phyloP scores from a whole-genome alignment of 257 asterid genomes.

The Leonotis leonurus region DNA sequence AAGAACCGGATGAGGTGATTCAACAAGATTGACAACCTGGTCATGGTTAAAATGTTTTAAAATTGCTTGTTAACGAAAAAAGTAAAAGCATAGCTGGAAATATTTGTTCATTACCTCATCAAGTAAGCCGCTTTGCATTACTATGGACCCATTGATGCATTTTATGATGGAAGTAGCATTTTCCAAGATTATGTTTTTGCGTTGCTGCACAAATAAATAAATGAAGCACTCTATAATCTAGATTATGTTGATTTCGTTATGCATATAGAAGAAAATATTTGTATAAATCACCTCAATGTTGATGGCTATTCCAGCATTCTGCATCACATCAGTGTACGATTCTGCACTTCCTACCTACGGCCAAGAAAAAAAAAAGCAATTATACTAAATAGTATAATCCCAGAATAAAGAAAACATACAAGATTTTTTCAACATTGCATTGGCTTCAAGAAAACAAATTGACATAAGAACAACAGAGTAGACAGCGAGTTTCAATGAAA shows the following conservation, averaged over 20 bases:
- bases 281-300: slow-evolving; percentile 52
- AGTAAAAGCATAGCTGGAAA: slow-evolving; percentile 1
- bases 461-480: not conserved
- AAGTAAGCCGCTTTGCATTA: slow-evolving; percentile 60
- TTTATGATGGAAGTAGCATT: slow-evolving; percentile 51
- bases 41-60: slow-evolving; percentile 19
- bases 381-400: not conserved
- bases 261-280: slow-evolving; percentile 4
- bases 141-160: slow-evolving; percentile 54
- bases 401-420: not conserved
- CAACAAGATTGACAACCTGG: slow-evolving; percentile 94
- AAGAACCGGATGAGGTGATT: slow-evolving; percentile 82
- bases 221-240: slow-evolving; percentile 7
- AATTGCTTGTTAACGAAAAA: slow-evolving; percentile 9
- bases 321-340: slow-evolving; percentile 55
- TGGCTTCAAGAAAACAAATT: not conserved
- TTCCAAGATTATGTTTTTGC: slow-evolving; percentile 65
- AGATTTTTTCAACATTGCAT: not conserved
- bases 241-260: not conserved
- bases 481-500: not conserved
- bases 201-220: slow-evolving; percentile 44
- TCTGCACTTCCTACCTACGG: slow-evolving; percentile 71
- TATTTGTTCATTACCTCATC: slow-evolving; percentile 51
- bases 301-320: slow-evolving; percentile 61
- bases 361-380: slow-evolving; percentile 1